A percentile compares a stretch with the other conserved stretches of the same genome.
These are phyloP conservation scores for Xylaria sp. DNA, from an alignment of 2,329 filamentous ascomycete genomes.

Conservation along the genomic window DNA sequence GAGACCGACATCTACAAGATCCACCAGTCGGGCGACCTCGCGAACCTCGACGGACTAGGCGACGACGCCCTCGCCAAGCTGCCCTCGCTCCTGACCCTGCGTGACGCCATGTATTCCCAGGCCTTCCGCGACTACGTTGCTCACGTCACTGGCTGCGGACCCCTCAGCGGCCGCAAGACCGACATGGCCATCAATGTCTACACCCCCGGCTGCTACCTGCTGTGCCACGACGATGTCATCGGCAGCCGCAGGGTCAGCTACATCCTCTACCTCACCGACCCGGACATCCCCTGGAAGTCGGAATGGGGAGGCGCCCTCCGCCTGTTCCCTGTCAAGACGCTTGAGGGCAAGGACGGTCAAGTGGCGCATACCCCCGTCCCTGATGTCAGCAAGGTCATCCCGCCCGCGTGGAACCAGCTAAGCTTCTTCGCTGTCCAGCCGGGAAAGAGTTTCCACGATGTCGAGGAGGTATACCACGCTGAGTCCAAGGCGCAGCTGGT, in stretches of 20 bases:
- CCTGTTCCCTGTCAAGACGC: slow-evolving; percentile 75
- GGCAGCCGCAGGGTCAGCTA: slow-evolving; percentile 96
- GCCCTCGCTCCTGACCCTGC: slow-evolving; percentile 87
- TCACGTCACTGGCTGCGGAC: slow-evolving; percentile 81
- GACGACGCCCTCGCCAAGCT: slow-evolving; percentile 83
- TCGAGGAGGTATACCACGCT: slow-evolving; percentile 92
- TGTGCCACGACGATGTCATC: slow-evolving; percentile 99
- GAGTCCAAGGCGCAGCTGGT: slow-evolving; percentile 63
- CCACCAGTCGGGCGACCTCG: slow-evolving; percentile 95
- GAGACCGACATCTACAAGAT: slow-evolving; percentile 99
- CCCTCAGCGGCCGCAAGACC: slow-evolving; percentile 89
- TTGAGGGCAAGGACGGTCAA: slow-evolving; percentile 71
- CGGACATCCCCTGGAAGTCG: slow-evolving; percentile 85
- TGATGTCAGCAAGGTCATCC: slow-evolving; percentile 80
- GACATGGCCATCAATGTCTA: slow-evolving; percentile 99
- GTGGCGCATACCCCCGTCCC: slow-evolving; percentile 80
- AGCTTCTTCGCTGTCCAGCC: slow-evolving; percentile 98
- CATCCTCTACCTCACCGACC: slow-evolving; percentile 93
- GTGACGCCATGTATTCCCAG: slow-evolving; percentile 91
- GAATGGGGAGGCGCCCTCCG: slow-evolving; percentile 93
- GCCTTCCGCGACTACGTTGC: slow-evolving; percentile 89
- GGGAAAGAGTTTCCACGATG: slow-evolving; percentile 98
- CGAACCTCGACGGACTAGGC: slow-evolving; percentile 93
- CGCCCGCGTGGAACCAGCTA: slow-evolving; percentile 95
- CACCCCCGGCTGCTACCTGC: slow-evolving; percentile 90